These are phyloP conservation scores for Phytophthora pini DNA, from an alignment of 352 stramenopile species.

Conservation along the genomic window DNA sequence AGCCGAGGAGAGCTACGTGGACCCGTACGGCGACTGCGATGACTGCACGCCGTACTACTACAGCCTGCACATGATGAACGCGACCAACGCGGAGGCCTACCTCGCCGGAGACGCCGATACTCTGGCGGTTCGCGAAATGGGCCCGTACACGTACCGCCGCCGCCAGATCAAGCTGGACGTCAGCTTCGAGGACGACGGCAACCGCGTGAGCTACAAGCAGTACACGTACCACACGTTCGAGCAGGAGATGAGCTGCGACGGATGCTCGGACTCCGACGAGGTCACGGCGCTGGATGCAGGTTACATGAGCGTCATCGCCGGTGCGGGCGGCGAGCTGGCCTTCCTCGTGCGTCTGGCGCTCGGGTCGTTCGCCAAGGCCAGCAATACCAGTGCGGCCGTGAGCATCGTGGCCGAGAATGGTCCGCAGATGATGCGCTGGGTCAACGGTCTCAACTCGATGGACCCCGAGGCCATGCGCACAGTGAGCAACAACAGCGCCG, in stretches of 20 bases:
- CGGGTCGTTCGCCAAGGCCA: constrained; percentile 53
- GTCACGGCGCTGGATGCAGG: constrained; percentile 58
- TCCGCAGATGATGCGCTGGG: constrained; percentile 71
- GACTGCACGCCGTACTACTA: constrained; percentile 73
- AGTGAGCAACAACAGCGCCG: constrained; percentile 42
- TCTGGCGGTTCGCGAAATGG: constrained; percentile 64
- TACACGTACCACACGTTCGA: constrained; percentile 77
- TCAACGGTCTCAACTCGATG: constrained; percentile 70
- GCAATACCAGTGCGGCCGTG: constrained; percentile 32
- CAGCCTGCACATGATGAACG: constrained; percentile 52
- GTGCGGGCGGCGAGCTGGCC: constrained; percentile 60
- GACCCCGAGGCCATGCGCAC: constrained; percentile 48
- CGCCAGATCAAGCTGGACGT: constrained; percentile 66
- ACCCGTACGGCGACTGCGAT: constrained; percentile 65
- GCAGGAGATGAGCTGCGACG: constrained; percentile 50
- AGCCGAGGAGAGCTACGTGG: constrained; percentile 46
- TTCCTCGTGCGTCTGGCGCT: constrained; percentile 60
- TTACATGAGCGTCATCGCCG: constrained; percentile 77
- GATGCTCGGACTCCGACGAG: constrained; percentile 58
- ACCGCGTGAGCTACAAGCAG: constrained; percentile 63
- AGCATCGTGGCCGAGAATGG: constrained; percentile 49
- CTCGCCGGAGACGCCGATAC: constrained; percentile 52
- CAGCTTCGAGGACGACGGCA: constrained; percentile 48
- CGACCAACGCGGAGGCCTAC: constrained; percentile 51
- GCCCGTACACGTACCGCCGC: constrained; percentile 71